phyloP scores from a whole-genome alignment of 2,329 filamentous ascomycete species.

The Colletotrichum neosansevieriae region DNA sequence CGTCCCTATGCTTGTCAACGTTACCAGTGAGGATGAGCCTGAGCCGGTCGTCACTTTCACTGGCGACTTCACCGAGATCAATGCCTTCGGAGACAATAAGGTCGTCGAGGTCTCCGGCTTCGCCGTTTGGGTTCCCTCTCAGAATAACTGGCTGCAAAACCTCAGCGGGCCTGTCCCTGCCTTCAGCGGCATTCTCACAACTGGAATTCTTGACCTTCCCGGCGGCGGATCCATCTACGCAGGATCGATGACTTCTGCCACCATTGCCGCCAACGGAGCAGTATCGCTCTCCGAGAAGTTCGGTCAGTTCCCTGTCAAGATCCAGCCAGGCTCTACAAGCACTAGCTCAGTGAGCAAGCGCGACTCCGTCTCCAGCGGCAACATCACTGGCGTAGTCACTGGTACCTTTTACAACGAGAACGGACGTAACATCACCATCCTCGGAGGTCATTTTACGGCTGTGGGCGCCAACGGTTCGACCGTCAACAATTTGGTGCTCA shows the following conservation, averaged over 20 bases:
- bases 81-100: constrained; percentile 73
- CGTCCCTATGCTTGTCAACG: constrained; percentile 82
- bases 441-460: constrained; percentile 88
- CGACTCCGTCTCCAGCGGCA: constrained; percentile 53
- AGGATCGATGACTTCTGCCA: constrained; percentile 83
- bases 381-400: constrained; percentile 77
- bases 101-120: constrained; percentile 78
- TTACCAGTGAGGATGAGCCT: constrained; percentile 71
- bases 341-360: constrained; percentile 60
- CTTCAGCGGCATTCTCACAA: constrained; percentile 79
- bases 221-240: constrained; percentile 78
- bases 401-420: constrained; percentile 81
- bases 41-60: constrained; percentile 84
- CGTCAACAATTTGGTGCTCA: constrained; percentile 84
- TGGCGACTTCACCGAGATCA: constrained; percentile 81
- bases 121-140: constrained; percentile 91
- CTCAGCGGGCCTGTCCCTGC: constrained; percentile 73
- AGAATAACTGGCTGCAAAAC: constrained; percentile 88
- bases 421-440: constrained; percentile 82
- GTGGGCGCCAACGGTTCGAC: constrained; percentile 75
- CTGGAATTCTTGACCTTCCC: constrained; percentile 74
- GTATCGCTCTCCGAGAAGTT: constrained; percentile 72
- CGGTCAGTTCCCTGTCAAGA: constrained; percentile 68
- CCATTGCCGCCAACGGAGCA: constrained; percentile 78
- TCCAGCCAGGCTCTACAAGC: constrained; percentile 53